A percentile compares a stretch with the other conserved stretches of the same genome.
These are phyloP conservation scores for Didymella exigua DNA, from an alignment of 2,329 filamentous ascomycete genomes.

Conservation along the genomic window DNA sequence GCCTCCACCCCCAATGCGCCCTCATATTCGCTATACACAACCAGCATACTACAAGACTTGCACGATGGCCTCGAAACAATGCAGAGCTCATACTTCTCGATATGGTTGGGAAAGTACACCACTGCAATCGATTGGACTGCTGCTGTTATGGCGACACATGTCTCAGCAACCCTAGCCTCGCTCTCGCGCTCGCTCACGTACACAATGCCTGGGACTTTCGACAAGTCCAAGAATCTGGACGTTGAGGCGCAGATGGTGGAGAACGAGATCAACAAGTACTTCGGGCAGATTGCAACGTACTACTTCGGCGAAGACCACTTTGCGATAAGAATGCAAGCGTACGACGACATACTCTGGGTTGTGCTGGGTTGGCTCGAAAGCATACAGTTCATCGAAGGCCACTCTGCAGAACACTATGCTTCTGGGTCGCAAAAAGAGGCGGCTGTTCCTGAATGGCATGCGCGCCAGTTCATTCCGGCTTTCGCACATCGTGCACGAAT, in stretches of 20 bases:
- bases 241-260: conserved; percentile 61
- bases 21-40: conserved; percentile 3
- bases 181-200: conserved; percentile 66
- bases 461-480: conserved; percentile 71
- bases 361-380: conserved; percentile 88
- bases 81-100: conserved; percentile 77
- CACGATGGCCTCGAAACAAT: conserved; percentile 70
- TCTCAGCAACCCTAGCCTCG: conserved; percentile 75
- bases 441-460: conserved; percentile 66
- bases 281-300: conserved; percentile 74
- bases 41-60: conserved; percentile 42
- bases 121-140: conserved; percentile 91
- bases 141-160: conserved; percentile 79
- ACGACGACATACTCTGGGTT: conserved; percentile 95
- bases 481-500: conserved; percentile 83
- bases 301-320: conserved; percentile 88
- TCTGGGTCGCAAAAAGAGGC: conserved; percentile 7
- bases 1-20: background rate
- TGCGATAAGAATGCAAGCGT: conserved; percentile 76
- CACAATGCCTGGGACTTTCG: conserved; percentile 45
- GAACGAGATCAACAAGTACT: conserved; percentile 83
- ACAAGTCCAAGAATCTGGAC: conserved; percentile 34
- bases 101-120: conserved; percentile 83
- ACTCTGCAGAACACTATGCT: conserved; percentile 67
- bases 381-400: conserved; percentile 75